A percentile compares a stretch with the other conserved stretches of the same genome.
phyloP scores from a whole-genome alignment of 192 early-diverging fungal species.

The Umbelopsis ramanniana region DNA sequence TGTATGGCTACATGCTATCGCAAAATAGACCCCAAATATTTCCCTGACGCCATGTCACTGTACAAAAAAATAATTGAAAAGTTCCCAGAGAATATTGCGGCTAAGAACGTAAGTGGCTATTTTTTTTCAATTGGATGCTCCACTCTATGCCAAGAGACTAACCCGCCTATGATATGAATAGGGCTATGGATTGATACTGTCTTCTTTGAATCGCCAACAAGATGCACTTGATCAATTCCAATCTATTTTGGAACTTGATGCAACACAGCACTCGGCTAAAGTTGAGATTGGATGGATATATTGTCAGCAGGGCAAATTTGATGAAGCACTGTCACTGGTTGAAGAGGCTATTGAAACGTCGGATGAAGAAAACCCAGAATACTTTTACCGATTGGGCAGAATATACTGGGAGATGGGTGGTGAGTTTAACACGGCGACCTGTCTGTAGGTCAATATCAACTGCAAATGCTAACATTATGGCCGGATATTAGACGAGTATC shows the following conservation, averaged over 20 bases:
- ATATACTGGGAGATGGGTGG: constrained; percentile 81
- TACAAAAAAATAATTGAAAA: constrained; percentile 58
- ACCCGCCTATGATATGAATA: constrained; percentile 25
- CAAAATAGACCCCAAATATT: constrained; percentile 57
- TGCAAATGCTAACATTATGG: background rate
- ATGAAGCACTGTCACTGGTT: constrained; percentile 58
- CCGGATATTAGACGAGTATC: constrained; percentile 46
- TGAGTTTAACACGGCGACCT: constrained; percentile 27
- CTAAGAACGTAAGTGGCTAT: constrained; percentile 42
- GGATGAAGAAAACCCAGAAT: constrained; percentile 48
- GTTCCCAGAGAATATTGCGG: constrained; percentile 46
- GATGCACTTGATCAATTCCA: constrained; percentile 65
- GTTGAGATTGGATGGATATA: constrained; percentile 74
- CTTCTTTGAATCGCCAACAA: constrained; percentile 51
- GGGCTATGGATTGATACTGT: constrained; percentile 63
- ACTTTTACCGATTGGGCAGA: constrained; percentile 70
- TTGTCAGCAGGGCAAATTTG: constrained; percentile 53
- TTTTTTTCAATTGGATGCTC: too few relatives aligned
- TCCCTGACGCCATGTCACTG: constrained; percentile 54
- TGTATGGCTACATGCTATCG: constrained; percentile 65
- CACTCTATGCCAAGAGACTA: background rate
- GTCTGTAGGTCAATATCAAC: background rate
- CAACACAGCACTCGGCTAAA: constrained; percentile 51
- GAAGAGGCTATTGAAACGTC: constrained; percentile 56
- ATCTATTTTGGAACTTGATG: constrained; percentile 51